Evolutionary conservation across 108 stramenopile species (phyloP).

Genomic region (Cyclostephanos tholiformis): DNA sequence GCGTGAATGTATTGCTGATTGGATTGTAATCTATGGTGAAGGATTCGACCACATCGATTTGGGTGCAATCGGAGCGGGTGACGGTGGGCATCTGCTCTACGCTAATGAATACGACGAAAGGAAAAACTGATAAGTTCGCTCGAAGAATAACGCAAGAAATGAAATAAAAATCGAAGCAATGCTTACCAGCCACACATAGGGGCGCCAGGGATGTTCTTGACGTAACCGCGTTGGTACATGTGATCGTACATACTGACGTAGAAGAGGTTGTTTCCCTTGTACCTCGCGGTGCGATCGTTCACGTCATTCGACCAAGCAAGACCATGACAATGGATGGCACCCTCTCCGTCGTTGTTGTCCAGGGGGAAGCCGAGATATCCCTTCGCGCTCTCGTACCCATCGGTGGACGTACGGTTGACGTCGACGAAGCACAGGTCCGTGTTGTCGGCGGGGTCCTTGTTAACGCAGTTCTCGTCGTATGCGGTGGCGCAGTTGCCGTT

Average conservation of each 20-base stretch:
- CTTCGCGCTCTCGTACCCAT: constrained; percentile 7
- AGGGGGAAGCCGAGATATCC: constrained; percentile 38
- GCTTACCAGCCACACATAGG: constrained; percentile 51
- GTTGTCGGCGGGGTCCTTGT: constrained; percentile 61
- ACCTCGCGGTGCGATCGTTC: constrained; percentile 30
- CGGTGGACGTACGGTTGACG: not conserved
- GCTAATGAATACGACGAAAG: constrained; percentile 6
- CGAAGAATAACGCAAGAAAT: too few relatives aligned
- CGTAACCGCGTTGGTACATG: constrained; percentile 51
- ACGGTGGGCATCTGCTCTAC: constrained; percentile 61
- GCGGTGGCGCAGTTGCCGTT: constrained; percentile 56
- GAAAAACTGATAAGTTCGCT: not conserved
- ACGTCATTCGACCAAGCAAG: constrained; percentile 53
- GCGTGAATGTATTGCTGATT: not conserved
- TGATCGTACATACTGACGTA: constrained; percentile 65
- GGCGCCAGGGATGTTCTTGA: constrained; percentile 30
- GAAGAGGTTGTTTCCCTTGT: constrained; percentile 59
- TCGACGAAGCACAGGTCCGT: constrained; percentile 59
- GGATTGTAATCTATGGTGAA: constrained; percentile 45
- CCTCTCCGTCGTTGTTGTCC: constrained; percentile 40
- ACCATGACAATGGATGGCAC: constrained; percentile 61
- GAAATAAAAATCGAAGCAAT: too few relatives aligned
- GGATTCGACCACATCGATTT: constrained; percentile 40
- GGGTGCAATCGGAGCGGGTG: constrained; percentile 58
- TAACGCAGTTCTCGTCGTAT: constrained; percentile 48